These are phyloP conservation scores for Triticum timopheevii DNA, from an alignment of 176 grass and related monocot genomes.

Conservation along the genomic window DNA sequence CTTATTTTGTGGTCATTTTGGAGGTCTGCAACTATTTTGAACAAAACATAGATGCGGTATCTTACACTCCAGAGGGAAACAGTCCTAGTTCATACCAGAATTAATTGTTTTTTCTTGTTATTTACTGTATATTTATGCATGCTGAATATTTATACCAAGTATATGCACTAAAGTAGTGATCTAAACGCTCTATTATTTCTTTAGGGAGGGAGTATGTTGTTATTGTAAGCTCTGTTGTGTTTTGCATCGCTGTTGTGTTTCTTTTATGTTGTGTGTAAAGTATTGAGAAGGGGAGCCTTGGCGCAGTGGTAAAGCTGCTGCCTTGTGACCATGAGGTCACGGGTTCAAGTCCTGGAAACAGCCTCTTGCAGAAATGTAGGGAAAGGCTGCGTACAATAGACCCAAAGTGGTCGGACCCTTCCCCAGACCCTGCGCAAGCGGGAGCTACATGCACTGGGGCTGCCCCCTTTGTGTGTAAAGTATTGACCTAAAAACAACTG, in stretches of 20 bases:
- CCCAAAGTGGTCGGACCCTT: too few relatives aligned
- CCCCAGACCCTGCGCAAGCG: too few relatives aligned
- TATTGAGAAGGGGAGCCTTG: too few relatives aligned
- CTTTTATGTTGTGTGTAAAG: too few relatives aligned
- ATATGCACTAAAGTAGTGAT: background rate
- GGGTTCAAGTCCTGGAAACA: too few relatives aligned
- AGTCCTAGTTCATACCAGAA: background rate
- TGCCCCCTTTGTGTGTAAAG: background rate
- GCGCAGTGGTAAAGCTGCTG: too few relatives aligned
- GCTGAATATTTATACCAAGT: background rate
- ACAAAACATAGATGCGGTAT: background rate
- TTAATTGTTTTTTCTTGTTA: background rate
- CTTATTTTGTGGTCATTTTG: background rate
- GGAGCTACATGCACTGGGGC: too few relatives aligned
- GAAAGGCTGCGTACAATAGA: too few relatives aligned
- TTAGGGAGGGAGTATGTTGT: background rate
- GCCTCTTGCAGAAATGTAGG: too few relatives aligned
- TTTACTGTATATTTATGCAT: background rate
- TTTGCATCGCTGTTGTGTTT: background rate
- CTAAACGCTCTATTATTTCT: too few relatives aligned
- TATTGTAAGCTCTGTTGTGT: background rate
- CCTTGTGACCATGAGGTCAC: too few relatives aligned
- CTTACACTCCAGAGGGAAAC: background rate
- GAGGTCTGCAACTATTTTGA: background rate
- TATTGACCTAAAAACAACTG: background rate